Evolutionary conservation across 164 flowering plant genomes (phyloP).

Genomic region (Vitis labrusca): DNA sequence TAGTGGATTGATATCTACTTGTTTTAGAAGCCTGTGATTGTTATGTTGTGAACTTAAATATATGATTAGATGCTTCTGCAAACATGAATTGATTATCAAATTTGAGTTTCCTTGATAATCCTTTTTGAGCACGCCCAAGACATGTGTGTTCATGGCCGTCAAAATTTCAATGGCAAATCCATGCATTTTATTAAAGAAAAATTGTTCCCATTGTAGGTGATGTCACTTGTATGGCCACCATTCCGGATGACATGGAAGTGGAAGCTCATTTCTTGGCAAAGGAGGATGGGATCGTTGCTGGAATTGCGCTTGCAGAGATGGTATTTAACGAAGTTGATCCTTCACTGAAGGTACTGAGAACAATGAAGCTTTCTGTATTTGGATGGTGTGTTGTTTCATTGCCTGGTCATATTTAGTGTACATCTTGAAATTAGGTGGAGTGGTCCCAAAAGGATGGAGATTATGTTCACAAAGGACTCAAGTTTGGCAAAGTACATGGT

Average conservation of each 20-base stretch:
- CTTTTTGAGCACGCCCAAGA: no score
- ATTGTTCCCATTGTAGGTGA: slow-evolving; percentile 55
- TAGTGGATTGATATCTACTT: not conserved
- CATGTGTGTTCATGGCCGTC: no score
- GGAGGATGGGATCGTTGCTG: slow-evolving; percentile 92
- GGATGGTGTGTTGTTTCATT: not conserved
- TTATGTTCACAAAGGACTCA: slow-evolving; percentile 61
- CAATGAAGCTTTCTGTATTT: not conserved
- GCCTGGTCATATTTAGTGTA: slow-evolving; percentile 2
- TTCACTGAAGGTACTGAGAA: slow-evolving; percentile 62
- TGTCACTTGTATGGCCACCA: slow-evolving; percentile 92
- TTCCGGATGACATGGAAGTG: slow-evolving; percentile 74
- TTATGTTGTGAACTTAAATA: no score
- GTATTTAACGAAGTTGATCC: slow-evolving; percentile 89
- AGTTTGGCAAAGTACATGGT: slow-evolving; percentile 91
- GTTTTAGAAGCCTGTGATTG: not conserved
- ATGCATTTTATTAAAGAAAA: not conserved
- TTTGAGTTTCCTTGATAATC: no score
- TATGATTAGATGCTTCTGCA: not conserved
- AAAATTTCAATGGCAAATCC: not conserved
- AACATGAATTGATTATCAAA: not conserved
- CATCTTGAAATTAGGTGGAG: slow-evolving; percentile 58
- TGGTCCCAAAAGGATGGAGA: slow-evolving; percentile 89
- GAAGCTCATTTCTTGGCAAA: slow-evolving; percentile 91
- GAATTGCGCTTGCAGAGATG: slow-evolving; percentile 88